Conservation (phyloP, 2,329 filamentous ascomycete species). For the Cucurbitaria berberidis region DNA sequence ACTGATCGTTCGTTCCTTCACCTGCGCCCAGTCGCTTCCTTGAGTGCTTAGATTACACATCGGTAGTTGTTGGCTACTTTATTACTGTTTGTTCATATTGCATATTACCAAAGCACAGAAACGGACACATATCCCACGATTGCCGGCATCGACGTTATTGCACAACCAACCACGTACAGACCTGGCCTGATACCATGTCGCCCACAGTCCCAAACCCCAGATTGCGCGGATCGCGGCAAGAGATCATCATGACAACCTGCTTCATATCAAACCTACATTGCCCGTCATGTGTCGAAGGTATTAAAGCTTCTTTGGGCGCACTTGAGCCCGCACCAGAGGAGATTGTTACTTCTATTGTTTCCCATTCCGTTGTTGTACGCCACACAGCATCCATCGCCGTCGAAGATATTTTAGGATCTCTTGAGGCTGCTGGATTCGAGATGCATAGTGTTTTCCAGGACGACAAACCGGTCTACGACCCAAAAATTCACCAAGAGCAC, state of each 20-base stretch:
- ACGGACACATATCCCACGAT: slow-evolving; percentile 7
- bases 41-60: slow-evolving; percentile 28
- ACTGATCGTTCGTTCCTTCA: slow-evolving; percentile 8
- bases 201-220: slow-evolving; percentile 10
- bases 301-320: slow-evolving; percentile 62
- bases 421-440: slow-evolving; percentile 66
- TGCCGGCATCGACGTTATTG: slow-evolving; percentile 19
- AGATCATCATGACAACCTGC: slow-evolving; percentile 59
- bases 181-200: slow-evolving; percentile 19
- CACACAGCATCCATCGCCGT: slow-evolving; percentile 56
- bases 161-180: slow-evolving; percentile 12
- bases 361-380: slow-evolving; percentile 69
- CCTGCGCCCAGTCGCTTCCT: slow-evolving; percentile 24
- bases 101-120: slow-evolving; percentile 17
- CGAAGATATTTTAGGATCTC: slow-evolving; percentile 51
- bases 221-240: slow-evolving; percentile 18
- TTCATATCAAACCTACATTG: slow-evolving; percentile 79
- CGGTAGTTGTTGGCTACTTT: slow-evolving; percentile 24
- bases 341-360: slow-evolving; percentile 74
- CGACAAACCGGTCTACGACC: slow-evolving; percentile 16
- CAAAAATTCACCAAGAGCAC: slow-evolving; percentile 16
- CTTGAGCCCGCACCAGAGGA: slow-evolving; percentile 59
- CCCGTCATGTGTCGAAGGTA: slow-evolving; percentile 73
- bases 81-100: slow-evolving; percentile 15
- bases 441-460: slow-evolving; percentile 57